phyloP scores from a whole-genome alignment of 306 rosid species.

The Biancaea sappan region DNA sequence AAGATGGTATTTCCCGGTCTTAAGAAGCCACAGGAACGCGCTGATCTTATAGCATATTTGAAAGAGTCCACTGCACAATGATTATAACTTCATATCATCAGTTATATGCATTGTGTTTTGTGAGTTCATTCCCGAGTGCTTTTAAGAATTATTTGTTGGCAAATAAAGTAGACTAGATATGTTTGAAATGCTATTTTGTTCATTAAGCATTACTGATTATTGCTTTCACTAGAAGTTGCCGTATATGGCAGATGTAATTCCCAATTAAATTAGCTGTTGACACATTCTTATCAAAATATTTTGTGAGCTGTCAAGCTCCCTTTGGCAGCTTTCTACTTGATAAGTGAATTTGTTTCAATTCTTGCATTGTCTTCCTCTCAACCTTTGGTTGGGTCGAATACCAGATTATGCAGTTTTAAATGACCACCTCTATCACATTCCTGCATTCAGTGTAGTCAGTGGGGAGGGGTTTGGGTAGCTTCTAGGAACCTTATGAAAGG shows the following conservation, averaged over 20 bases:
- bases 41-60: slow-evolving; percentile 91
- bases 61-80: slow-evolving; percentile 72
- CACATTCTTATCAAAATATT: slow-evolving; percentile 27
- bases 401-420: background rate
- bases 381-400: background rate
- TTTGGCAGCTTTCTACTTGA: background rate
- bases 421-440: background rate
- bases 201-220: slow-evolving; percentile 41
- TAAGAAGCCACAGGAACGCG: slow-evolving; percentile 96
- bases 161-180: slow-evolving; percentile 55
- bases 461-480: no score
- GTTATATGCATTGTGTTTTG: slow-evolving; percentile 41
- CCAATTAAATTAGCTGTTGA: slow-evolving; percentile 39
- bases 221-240: slow-evolving; percentile 37
- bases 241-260: slow-evolving; percentile 43
- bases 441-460: no score
- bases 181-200: slow-evolving; percentile 54
- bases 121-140: slow-evolving; percentile 43
- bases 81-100: slow-evolving; percentile 17
- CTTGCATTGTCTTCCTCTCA: background rate
- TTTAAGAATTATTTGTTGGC: slow-evolving; percentile 43
- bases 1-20: slow-evolving; percentile 98
- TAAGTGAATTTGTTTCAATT: background rate
- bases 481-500: no score
- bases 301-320: slow-evolving; percentile 17